Evolutionary conservation across 352 stramenopile species (phyloP), one percentile per base, ranked within the genome.

Genomic region (Pythium oligandrum): DNA sequence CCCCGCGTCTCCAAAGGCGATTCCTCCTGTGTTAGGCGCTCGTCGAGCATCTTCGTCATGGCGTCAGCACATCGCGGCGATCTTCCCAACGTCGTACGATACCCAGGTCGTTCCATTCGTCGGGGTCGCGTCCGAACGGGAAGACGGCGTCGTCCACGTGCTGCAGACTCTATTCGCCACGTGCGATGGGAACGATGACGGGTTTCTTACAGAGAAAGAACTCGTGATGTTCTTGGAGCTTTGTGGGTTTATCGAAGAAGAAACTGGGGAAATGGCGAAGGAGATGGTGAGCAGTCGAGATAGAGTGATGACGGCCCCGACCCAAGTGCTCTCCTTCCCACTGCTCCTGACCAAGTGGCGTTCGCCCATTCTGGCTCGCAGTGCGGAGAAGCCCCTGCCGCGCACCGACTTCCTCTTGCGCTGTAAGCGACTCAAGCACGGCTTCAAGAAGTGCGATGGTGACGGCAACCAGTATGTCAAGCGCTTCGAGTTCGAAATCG

Each of bases 371-470:
- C 17, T 26, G 17, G 17, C 17, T 26, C 17, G 17, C 17, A 26
- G 17, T 26, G 17, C 17, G 17, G 10, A 50, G 0, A 64, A 53
- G 2, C 67, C 79, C 10, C 49, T 76, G 7, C 72, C 69, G 1
- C 37, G 64, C 0, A 46, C 45, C 5, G 66, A 61, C 5, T 83
- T 83, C 33, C 48, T 75, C 12, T 38, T 66, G 35, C 64, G 55
- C 35, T 77, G 72, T 34, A 72, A 72, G 49, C 62, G 59, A 11
- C 58, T 83, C 38, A 83, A 79, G 61, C 61, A 66, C n/a, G 72
- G 69, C 4, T 78, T 73, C 44, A 40, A 55, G 2, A 74, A 72
- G 38, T 71, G 64, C 32, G 66, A 83, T 58, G 71, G 64, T 32
- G 66, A 83, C 42, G 57, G 57, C 34, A 69, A 57, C 43, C 35